Percentiles rank a stretch among this genome's conserved stretches.
phyloP scores from a whole-genome alignment of 192 early-diverging fungal species.

The Radiomyces spectabilis region DNA sequence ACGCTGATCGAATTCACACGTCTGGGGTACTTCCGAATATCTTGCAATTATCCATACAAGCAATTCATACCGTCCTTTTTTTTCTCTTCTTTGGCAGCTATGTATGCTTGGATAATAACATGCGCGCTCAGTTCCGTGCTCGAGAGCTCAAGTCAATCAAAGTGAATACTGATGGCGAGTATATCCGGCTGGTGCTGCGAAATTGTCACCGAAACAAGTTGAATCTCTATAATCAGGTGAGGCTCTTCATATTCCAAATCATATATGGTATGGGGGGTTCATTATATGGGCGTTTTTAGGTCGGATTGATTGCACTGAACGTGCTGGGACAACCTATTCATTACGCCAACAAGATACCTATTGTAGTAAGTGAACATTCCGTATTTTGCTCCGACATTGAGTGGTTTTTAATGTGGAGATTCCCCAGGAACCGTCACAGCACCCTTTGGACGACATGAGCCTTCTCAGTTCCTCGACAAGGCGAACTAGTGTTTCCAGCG shows the following conservation, averaged over 20 bases:
- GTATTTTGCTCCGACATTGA: too few relatives aligned
- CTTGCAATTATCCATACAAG: too few relatives aligned
- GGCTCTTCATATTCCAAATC: background rate
- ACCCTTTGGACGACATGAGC: slow-evolving; percentile 12
- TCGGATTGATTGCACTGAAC: background rate
- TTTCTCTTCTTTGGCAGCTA: slow-evolving; percentile 37
- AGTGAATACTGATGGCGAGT: slow-evolving; percentile 59
- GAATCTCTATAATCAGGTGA: slow-evolving; percentile 73
- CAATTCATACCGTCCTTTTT: background rate
- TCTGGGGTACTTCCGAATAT: too few relatives aligned
- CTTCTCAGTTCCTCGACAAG: slow-evolving; percentile 22
- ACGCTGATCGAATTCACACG: slow-evolving; percentile 31
- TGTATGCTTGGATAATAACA: slow-evolving; percentile 59
- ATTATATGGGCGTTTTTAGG: background rate
- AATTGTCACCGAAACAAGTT: slow-evolving; percentile 63
- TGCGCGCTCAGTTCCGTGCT: slow-evolving; percentile 47
- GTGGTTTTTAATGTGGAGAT: too few relatives aligned
- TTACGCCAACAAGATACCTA: too few relatives aligned
- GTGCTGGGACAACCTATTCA: slow-evolving; percentile 1
- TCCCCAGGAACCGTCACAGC: too few relatives aligned
- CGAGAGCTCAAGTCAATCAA: slow-evolving; percentile 72
- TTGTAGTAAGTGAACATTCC: too few relatives aligned
- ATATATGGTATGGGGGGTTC: too few relatives aligned
- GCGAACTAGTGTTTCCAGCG: slow-evolving; percentile 24
- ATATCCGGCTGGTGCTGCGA: slow-evolving; percentile 58